A percentile compares a stretch with the other conserved stretches of the same genome.
Conservation (phyloP, 257 asterid genomes). For the Ajuga chamaepitys region DNA sequence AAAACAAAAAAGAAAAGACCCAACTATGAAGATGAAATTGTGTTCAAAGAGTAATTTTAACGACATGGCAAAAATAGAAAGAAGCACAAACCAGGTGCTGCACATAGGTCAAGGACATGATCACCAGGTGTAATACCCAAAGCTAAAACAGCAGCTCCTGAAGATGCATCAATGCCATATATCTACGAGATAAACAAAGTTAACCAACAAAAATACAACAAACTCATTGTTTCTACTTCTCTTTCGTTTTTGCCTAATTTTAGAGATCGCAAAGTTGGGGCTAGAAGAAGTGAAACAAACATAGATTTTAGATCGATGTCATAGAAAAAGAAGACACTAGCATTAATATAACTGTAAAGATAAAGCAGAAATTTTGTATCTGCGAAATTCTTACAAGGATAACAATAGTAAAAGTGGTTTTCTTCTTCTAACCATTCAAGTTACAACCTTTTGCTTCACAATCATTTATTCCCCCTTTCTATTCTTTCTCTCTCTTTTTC, state of each 20-base stretch:
- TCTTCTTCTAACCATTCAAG: neutral
- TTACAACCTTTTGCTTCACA: neutral
- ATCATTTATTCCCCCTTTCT: neutral
- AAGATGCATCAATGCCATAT: conserved; percentile 97
- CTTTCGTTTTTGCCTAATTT: too few species aligned
- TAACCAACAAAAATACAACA: neutral
- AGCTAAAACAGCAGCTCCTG: conserved; percentile 95
- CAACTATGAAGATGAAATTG: neutral
- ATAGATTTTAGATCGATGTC: neutral
- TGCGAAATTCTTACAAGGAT: neutral
- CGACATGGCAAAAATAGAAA: neutral
- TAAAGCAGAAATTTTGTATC: neutral
- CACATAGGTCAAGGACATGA: conserved; percentile 91
- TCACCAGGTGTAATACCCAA: conserved; percentile 69
- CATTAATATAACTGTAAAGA: neutral
- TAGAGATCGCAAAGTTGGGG: neutral
- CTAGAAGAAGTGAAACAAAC: neutral
- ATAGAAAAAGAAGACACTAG: neutral
- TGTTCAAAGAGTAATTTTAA: neutral
- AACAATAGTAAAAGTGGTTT: neutral
- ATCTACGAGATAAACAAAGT: conserved; percentile 44
- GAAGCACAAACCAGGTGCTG: conserved; percentile 76
- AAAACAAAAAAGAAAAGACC: neutral
- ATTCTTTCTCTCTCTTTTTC: too few species aligned
- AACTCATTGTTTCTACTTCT: neutral